phyloP scores from a whole-genome alignment of 345 rosid genomes.

The Citrus sp. region DNA sequence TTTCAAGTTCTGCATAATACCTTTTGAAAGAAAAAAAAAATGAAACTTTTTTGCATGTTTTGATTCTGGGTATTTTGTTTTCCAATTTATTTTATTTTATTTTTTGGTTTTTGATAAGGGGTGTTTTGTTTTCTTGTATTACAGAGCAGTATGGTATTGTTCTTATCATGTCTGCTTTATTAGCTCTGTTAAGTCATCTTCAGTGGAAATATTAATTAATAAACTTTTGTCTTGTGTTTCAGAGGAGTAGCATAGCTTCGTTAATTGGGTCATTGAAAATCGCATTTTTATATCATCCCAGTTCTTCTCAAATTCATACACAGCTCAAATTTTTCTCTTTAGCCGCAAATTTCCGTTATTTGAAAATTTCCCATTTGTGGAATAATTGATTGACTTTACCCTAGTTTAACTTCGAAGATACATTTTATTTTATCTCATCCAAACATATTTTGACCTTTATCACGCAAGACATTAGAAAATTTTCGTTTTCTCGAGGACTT shows the following conservation, averaged over 20 bases:
- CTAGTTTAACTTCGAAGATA: neutral
- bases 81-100: neutral
- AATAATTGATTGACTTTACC: constrained; percentile 5
- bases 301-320: constrained; percentile 4
- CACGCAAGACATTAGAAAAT: constrained; percentile 22
- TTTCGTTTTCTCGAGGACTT: constrained; percentile 6
- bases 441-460: neutral
- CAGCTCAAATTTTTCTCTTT: constrained; percentile 10
- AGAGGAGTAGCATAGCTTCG: neutral
- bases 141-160: constrained; percentile 23
- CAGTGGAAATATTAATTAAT: neutral
- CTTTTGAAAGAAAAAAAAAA: neutral
- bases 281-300: constrained; percentile 9
- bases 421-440: neutral
- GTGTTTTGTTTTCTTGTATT: constrained; percentile 38
- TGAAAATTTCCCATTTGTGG: constrained; percentile 30
- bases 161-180: constrained; percentile 40
- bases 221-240: too few species aligned
- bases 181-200: constrained; percentile 12
- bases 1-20: neutral
- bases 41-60: constrained; percentile 27
- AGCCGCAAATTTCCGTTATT: constrained; percentile 36
- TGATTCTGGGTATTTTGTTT: constrained; percentile 39
- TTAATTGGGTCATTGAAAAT: neutral
- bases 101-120: constrained; percentile 21